Base-by-base conservation (phyloP, 352 stramenopile species). In the Aphanomyces astaci region DNA sequence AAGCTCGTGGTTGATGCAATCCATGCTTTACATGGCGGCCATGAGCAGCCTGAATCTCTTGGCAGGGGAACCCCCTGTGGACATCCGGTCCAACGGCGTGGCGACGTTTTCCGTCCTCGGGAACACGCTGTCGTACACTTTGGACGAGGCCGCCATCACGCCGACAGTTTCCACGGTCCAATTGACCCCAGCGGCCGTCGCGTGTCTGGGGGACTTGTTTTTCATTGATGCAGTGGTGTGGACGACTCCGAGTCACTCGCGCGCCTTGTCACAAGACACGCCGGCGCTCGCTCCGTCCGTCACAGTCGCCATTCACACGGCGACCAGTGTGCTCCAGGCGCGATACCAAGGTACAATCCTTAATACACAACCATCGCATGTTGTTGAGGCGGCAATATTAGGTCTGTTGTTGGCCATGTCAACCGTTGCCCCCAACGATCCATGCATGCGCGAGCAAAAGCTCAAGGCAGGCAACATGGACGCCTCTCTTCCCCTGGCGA, bases 161-260 rank as follows among this genome's bases (percentile, higher is more conserved):
- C 19, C 13, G 13, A 22, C 30, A 19, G 51, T 59, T 40, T 55
- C 9, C 19, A 57, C 39, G 1, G 43, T 66, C 0, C 17, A 17
- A n/a, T 24, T 92, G 25, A 89, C 82, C 5, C 60, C 72, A 3
- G 64, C 70, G 7, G 71, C 81, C 2, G 30, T 80, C 1, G 68
- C 63, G 13, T 92, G 82, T 71, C 68, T 92, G 0, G 72, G 74
- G 17, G 30, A 73, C 0, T 57, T 81, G 36, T 62, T 89, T 5
- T 88, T 81, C 64, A 13, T 89, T 19, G 82, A 78, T 33, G 75
- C 71, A 2, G 77, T 92, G 15, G 71, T 78, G 45, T 53, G 89
- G 24, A 30, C 25, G 1, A 70, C 51, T 3, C 70, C 71, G 24
- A 69, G 76, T 10, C 84, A 89, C 30, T 76, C 84, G 1, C 31